phyloP scores from a whole-genome alignment of 768 basidiomycete genomes.

The Suillus ampliporus region DNA sequence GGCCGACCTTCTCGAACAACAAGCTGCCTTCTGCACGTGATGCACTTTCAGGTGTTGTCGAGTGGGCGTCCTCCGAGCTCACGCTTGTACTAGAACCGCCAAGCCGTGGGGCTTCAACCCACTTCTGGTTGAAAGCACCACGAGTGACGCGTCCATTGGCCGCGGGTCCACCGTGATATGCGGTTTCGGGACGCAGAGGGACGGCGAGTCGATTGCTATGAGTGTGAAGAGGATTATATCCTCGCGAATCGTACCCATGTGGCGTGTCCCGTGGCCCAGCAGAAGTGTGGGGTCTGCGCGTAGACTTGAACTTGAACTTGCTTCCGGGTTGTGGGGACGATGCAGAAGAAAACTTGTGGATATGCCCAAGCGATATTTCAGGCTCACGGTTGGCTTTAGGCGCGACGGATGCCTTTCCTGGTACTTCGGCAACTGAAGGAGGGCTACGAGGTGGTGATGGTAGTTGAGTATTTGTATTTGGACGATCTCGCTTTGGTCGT shows the following conservation, averaged over 20 bases:
- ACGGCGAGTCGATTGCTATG: constrained; percentile 21
- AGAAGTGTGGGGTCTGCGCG: constrained; percentile 72
- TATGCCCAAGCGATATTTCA: constrained; percentile 23
- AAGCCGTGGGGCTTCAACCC: constrained; percentile 33
- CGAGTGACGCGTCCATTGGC: constrained; percentile 19
- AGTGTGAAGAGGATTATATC: constrained; percentile 20
- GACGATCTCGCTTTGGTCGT: constrained; percentile 42
- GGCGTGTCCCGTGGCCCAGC: constrained; percentile 71
- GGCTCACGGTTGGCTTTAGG: constrained; percentile 11
- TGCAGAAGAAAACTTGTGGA: constrained; percentile 34
- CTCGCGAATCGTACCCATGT: constrained; percentile 29
- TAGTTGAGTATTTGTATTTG: constrained; percentile 31
- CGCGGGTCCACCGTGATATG: constrained; percentile 19
- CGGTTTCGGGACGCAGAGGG: constrained; percentile 35
- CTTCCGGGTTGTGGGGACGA: constrained; percentile 37
- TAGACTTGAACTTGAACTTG: constrained; percentile 36
- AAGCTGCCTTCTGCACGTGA: constrained; percentile 23
- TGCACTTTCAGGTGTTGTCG: constrained; percentile 22
- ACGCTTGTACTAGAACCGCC: constrained; percentile 35
- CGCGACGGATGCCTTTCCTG: constrained; percentile 13
- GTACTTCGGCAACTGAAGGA: constrained; percentile 15
- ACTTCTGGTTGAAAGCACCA: constrained; percentile 28
- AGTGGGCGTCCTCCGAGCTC: constrained; percentile 58
- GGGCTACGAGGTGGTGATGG: constrained; percentile 49
- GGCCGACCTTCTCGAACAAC: constrained; percentile 34